Evolutionary conservation across 1,284 basidiomycete species (phyloP).

Genomic region (Ceratobasidium sp.): DNA sequence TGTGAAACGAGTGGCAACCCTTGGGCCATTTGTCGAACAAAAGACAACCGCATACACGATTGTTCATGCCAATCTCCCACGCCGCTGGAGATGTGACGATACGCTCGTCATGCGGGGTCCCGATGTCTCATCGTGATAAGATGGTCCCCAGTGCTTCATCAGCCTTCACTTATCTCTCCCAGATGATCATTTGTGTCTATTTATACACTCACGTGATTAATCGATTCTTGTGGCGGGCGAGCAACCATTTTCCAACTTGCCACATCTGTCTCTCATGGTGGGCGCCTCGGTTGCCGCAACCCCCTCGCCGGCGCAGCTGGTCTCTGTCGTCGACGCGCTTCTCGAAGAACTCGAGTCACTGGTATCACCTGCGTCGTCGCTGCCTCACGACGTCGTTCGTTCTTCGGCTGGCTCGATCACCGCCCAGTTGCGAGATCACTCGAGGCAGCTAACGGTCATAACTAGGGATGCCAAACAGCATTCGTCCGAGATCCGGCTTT

Average conservation of each 20-base stretch:
- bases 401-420: slow-evolving; percentile 36
- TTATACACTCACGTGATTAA: slow-evolving; percentile 6
- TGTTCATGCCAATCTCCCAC: slow-evolving; percentile 10
- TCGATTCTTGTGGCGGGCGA: slow-evolving; percentile 1
- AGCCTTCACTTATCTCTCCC: not conserved
- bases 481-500: slow-evolving; percentile 73
- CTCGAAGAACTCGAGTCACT: slow-evolving; percentile 36
- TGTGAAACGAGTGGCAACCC: slow-evolving; percentile 6
- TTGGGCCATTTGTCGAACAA: not conserved
- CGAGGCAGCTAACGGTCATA: slow-evolving; percentile 38
- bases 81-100: slow-evolving; percentile 16
- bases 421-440: slow-evolving; percentile 38
- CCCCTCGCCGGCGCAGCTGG: slow-evolving; percentile 28
- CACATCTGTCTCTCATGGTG: slow-evolving; percentile 27
- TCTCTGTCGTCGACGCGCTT: slow-evolving; percentile 25
- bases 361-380: slow-evolving; percentile 24
- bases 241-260: slow-evolving; percentile 20
- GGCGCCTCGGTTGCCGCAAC: slow-evolving; percentile 27
- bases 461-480: slow-evolving; percentile 69
- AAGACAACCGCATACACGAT: not conserved
- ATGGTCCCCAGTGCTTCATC: slow-evolving; percentile 1
- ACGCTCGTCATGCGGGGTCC: slow-evolving; percentile 1
- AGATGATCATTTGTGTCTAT: not conserved
- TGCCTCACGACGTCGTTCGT: slow-evolving; percentile 34
- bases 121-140: slow-evolving; percentile 1